Conservation (phyloP, 1,284 basidiomycete species). For the Stereum hirsutum region DNA sequence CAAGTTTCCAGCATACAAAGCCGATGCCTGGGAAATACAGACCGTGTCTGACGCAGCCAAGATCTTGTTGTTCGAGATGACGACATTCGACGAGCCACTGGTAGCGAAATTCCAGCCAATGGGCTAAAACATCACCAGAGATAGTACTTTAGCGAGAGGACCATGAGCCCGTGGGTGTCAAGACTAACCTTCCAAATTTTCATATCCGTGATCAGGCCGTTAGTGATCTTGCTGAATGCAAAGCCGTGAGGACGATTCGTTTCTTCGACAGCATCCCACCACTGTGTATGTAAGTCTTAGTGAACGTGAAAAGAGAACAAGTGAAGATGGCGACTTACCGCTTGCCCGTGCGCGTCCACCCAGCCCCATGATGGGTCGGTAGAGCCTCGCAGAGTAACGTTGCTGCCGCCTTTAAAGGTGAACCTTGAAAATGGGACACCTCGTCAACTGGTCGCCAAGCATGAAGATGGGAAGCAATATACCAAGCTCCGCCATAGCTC, state of each 20-base stretch:
- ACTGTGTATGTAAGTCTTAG: conserved; percentile 25
- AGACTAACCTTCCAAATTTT: conserved; percentile 48
- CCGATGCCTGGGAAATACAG: neutral
- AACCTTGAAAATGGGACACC: conserved; percentile 26
- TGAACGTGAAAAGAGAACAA: neutral
- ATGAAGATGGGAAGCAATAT: neutral
- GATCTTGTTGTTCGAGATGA: conserved; percentile 46
- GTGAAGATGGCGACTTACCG: conserved; percentile 21
- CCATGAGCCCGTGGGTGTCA: neutral
- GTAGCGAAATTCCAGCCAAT: conserved; percentile 51
- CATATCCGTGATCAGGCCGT: conserved; percentile 45
- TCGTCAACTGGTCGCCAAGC: neutral
- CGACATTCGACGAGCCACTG: conserved; percentile 37
- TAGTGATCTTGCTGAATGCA: conserved; percentile 40
- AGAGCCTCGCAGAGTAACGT: conserved; percentile 47
- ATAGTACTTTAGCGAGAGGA: neutral
- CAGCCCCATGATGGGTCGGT: conserved; percentile 48
- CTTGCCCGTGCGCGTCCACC: conserved; percentile 53
- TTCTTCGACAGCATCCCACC: conserved; percentile 51
- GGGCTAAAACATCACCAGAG: too few species aligned
- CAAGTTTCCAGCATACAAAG: neutral
- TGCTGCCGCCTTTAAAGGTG: conserved; percentile 41
- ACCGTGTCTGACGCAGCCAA: conserved; percentile 35
- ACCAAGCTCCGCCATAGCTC: conserved; percentile 43
- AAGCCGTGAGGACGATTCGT: conserved; percentile 46